Evolutionary conservation across 2,329 filamentous ascomycete species (phyloP), one percentile per base, ranked within the genome.

Genomic region (Aspergillus japonicus): DNA sequence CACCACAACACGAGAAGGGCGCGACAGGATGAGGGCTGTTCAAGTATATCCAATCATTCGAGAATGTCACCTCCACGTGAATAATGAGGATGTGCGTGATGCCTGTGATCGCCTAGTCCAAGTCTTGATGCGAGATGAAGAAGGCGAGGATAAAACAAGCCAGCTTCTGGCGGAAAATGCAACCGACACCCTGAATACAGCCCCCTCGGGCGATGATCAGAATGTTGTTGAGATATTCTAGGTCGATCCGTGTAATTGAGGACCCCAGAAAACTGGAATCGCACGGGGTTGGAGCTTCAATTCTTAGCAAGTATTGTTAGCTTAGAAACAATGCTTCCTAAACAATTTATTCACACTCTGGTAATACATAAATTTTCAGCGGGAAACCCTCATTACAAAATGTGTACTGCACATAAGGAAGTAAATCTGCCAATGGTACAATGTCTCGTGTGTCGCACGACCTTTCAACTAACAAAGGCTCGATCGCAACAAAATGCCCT

Each of bases 101-200:
- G 90, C 87, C 0, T 96, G 91, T 69, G 95, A 98, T 74, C 84
- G 95, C 58, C 73, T 98, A 55, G 95, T 99, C 50, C 92, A 99
- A 72, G 87, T 96, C 6, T 74, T 96, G 62, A 92, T 92, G 87
- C 82, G 91, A 58, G 91, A 92, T 49, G 92, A 95, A 72, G 87
- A 83, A 65, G 84, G 82, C 51, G 83, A 82, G 53, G 78, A 78
- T 57, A 77, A 79, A 39, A 69, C 68, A 16, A 73, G 78, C 21
- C 65, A 67, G 62, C 67, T 65, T 19, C 59, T 64, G 70, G 69
- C 23, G 4, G 21, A 23, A 6, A 16, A 44, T 10, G 16, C 39
- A 19, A 0, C 39, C 39, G 39, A 6, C 5, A 24, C 23, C 19
- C 5, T 48, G 6, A 11, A 35, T 29, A 7, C n/a, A 7, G 14